Evolutionary conservation across 2,329 filamentous ascomycete species (phyloP), one percentile per base, ranked within the genome.

Genomic region (Fusarium virguliforme): DNA sequence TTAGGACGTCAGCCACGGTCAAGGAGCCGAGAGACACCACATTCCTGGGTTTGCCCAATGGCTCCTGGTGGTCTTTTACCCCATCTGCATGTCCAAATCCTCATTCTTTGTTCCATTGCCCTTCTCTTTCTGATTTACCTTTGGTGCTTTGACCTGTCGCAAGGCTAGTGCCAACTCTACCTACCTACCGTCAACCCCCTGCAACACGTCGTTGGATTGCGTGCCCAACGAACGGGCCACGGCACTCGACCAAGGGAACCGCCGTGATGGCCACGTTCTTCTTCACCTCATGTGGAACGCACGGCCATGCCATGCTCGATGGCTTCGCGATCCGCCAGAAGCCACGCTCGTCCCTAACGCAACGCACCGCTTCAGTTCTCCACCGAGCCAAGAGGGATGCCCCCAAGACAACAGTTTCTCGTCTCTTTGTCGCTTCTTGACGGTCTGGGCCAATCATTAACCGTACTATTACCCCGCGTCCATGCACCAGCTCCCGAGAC

Each of bases 401-500:
- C 26, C 53, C 34, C 56, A 35, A 55, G 38, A 12, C 35, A n/a
- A 55, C 35, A 55, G 32, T 26, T 65, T 24, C 32, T 64, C 26
- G 30, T 57, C 34, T 32, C 35, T 28, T 15, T 46, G 62, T 64
- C 41, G 32, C 46, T 38, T 26, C 30, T 13, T 6, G 15, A 18
- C 43, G 12, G 8, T 15, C 43, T 30, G 4, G 41, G 28, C 74
- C 72, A 76, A 76, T 76, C 68, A 74, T 18, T 28, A 24, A 10
- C 30, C 6, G 35, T 18, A 53, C 57, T 70, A 55, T 64, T 76
- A 75, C 74, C 74, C 74, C 74, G 74, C 74, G 72, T 72, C 62
- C 10, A 8, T 62, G 59, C 71, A 76, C 72, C 76, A 73, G 74
- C 73, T 76, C 65, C 68, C 72, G 66, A 73, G 66, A 70, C 74